These are phyloP conservation scores for Fusarium setosum DNA, from an alignment of 2,329 filamentous ascomycete genomes.

Conservation along the genomic window DNA sequence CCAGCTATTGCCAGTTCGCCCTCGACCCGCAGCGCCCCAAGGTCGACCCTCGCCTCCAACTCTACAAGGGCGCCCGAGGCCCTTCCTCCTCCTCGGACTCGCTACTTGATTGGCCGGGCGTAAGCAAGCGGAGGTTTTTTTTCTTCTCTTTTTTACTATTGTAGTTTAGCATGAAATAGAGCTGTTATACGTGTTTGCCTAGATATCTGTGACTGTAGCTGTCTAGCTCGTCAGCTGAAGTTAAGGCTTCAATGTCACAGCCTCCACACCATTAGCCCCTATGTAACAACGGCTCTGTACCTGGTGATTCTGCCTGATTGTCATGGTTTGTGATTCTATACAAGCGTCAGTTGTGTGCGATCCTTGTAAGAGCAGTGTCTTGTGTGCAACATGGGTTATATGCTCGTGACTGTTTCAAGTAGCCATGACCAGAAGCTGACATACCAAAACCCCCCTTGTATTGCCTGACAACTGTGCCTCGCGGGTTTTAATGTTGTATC, in stretches of 20 bases:
- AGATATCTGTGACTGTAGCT: neutral
- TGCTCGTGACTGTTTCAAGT: neutral
- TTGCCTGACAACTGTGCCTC: neutral
- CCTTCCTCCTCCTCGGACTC: neutral
- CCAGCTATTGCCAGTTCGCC: conserved; percentile 11
- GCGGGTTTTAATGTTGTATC: too few relatives aligned
- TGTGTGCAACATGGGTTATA: neutral
- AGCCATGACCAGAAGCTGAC: neutral
- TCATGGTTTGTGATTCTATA: conserved; percentile 5
- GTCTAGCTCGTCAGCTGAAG: too few relatives aligned
- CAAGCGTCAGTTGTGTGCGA: conserved; percentile 42
- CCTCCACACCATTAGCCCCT: neutral
- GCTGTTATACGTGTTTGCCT: neutral
- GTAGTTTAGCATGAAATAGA: neutral
- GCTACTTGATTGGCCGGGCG: neutral
- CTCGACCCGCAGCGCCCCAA: conserved; percentile 11
- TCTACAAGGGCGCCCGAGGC: neutral
- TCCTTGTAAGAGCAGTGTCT: conserved; percentile 41
- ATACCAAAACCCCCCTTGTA: neutral
- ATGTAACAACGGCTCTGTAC: neutral
- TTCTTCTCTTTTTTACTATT: neutral
- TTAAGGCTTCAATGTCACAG: neutral
- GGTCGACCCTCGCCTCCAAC: conserved; percentile 5
- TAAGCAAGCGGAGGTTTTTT: neutral
- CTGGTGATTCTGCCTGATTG: neutral